Evolutionary conservation across 306 rosid species (phyloP), one percentile per base, ranked within the genome.

Genomic region (Glycine soja): DNA sequence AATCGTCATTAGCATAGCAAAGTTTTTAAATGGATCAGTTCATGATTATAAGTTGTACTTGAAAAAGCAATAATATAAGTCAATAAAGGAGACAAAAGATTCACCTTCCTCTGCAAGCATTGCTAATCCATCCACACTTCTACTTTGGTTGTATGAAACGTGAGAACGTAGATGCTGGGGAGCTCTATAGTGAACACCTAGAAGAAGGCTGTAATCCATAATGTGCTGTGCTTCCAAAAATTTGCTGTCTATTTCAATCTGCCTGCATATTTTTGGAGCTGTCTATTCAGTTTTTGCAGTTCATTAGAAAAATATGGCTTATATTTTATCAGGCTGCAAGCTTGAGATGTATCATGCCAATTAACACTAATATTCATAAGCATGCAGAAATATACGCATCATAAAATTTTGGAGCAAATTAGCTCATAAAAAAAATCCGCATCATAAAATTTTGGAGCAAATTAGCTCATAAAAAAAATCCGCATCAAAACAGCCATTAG

Each of bases 141-240:
- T 83, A 70, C 86, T 78, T 56, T 72, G 89, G 51, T 57, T 87
- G 81, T 78, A 67, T 65, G 91, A 75, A 75, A 30, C 14, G 52
- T 66, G 84, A 74, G 92, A 81, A 75, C 88, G 93, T 65, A 90
- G 80, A 79, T 81, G 92, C 67, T 89, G 97, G 6, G 98, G 98
- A 73, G 98, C 98, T 36, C 98, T 90, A 82, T 92, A 90, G 77
- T 94, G 98, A 76, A 94, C 98, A 56, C 98, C 98, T 30, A 94
- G 82, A 77, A 94, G 89, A 70, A 94, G 95, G 85, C 98, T 94
- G 77, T 94, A 94, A 79, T 94, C 98, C 98, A 94, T 94, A 51
- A 94, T 94, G 86, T 87, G 88, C 81, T 94, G 95, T 72, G 89
- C 95, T 86, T 94, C 97, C 84, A 94, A 85, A 82, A 94, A 94